A percentile compares a stretch with the other conserved stretches of the same genome.
phyloP scores from a whole-genome alignment of 2,329 filamentous ascomycete species.

The Metarhizium robertsii region DNA sequence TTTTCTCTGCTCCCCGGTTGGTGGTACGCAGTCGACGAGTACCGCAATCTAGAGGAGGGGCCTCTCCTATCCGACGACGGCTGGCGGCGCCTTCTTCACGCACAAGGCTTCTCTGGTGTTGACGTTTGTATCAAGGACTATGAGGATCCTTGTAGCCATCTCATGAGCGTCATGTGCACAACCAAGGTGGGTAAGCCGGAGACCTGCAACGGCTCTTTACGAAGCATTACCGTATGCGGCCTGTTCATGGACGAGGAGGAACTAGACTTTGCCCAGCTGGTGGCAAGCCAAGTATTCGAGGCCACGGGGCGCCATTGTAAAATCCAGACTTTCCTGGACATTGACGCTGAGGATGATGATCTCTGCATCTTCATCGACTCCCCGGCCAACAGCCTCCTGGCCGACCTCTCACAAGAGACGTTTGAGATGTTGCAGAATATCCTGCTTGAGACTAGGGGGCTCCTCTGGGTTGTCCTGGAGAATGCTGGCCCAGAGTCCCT shows the following conservation, averaged over 20 bases:
- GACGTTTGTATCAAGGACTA: slow-evolving; percentile 1
- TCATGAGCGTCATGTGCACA: slow-evolving; percentile 3
- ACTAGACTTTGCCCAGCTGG: slow-evolving; percentile 1
- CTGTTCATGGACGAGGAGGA: slow-evolving; percentile 2
- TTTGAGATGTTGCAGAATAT: slow-evolving; percentile 6
- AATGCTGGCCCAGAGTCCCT: slow-evolving; percentile 3
- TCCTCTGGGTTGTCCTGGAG: slow-evolving; percentile 8
- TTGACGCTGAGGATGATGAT: neutral
- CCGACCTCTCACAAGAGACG: neutral
- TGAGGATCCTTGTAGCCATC: neutral
- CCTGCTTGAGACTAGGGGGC: slow-evolving; percentile 3
- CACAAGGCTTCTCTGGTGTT: slow-evolving; percentile 7
- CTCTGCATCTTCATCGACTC: slow-evolving; percentile 6
- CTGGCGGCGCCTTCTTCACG: slow-evolving; percentile 4
- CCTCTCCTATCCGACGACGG: slow-evolving; percentile 1
- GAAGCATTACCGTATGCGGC: slow-evolving; percentile 2
- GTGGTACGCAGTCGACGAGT: slow-evolving; percentile 6
- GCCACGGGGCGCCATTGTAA: neutral
- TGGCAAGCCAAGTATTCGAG: neutral
- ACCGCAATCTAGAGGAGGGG: slow-evolving; percentile 3
- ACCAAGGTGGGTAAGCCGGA: neutral
- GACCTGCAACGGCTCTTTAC: too few relatives aligned
- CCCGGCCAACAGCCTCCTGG: neutral
- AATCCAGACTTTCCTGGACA: neutral
- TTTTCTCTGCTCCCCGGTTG: slow-evolving; percentile 9